Conservation (phyloP, 2,329 filamentous ascomycete genomes). For the Dothideomycetes sp. region DNA sequence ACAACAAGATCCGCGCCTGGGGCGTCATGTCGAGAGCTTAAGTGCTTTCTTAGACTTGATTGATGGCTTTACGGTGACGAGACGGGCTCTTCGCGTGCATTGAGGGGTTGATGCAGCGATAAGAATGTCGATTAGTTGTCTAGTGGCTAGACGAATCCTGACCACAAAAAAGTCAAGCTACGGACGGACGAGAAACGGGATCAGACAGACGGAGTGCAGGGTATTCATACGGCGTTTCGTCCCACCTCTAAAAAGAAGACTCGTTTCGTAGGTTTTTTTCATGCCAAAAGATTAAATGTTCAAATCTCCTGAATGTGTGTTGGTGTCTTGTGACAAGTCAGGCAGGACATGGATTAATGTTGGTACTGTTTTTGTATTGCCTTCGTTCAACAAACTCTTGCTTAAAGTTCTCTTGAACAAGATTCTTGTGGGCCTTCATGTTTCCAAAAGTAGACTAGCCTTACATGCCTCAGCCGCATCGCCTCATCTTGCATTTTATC, state of each 20-base stretch:
- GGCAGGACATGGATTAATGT: too few species aligned
- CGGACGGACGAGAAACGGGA: conserved; percentile 3
- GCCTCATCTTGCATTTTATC: too few species aligned
- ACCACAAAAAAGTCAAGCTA: conserved; percentile 3
- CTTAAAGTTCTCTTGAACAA: too few species aligned
- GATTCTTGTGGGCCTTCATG: too few species aligned
- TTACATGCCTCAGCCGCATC: too few species aligned
- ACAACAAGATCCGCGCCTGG: conserved; percentile 98
- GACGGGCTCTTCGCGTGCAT: too few species aligned
- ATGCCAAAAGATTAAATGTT: conserved; percentile 13
- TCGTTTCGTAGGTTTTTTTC: conserved; percentile 13
- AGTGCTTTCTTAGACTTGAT: conserved; percentile 18
- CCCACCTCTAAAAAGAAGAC: conserved; percentile 9
- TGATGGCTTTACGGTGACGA: too few species aligned
- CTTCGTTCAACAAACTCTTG: too few species aligned
- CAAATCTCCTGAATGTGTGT: neutral
- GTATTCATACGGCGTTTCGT: conserved; percentile 9
- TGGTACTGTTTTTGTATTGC: too few species aligned
- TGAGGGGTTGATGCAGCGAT: too few species aligned
- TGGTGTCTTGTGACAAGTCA: too few species aligned
- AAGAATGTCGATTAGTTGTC: neutral
- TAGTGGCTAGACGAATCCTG: neutral
- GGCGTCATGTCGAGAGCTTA: conserved; percentile 83
- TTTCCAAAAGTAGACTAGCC: too few species aligned
- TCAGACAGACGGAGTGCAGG: conserved; percentile 11